Percentiles rank a stretch among this genome's conserved stretches.
Evolutionary conservation across 371 early-diverging fungal genomes (phyloP).

Genomic region (Apophysomyces variabilis): DNA sequence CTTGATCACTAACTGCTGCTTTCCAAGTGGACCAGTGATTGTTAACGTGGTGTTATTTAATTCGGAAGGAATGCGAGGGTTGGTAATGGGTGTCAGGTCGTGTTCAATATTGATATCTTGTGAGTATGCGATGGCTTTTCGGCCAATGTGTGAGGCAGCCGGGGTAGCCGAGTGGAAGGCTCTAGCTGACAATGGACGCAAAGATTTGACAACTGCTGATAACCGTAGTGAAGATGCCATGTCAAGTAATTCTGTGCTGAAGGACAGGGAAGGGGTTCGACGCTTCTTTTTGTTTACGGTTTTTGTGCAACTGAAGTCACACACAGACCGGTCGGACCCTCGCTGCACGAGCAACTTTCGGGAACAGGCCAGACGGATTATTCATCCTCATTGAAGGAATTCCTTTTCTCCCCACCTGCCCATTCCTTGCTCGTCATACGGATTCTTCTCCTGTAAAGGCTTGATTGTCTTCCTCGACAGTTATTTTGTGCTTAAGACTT

Average conservation of each 20-base stretch:
- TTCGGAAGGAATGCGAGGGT: slow-evolving; percentile 66
- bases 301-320: too few species aligned
- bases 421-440: too few species aligned
- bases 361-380: too few species aligned
- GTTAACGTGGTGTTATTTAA: slow-evolving; percentile 67
- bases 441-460: too few species aligned
- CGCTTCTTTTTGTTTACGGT: background rate
- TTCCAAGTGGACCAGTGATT: slow-evolving; percentile 86
- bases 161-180: slow-evolving; percentile 52
- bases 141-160: slow-evolving; percentile 73
- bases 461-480: too few species aligned
- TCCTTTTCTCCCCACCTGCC: too few species aligned
- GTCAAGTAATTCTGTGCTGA: background rate
- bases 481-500: too few species aligned
- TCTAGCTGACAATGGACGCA: slow-evolving; percentile 8
- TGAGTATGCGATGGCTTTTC: slow-evolving; percentile 68
- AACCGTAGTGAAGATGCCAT: slow-evolving; percentile 9
- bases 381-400: too few species aligned
- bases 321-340: too few species aligned
- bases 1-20: slow-evolving; percentile 74
- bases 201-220: background rate
- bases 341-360: too few species aligned
- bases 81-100: slow-evolving; percentile 57
- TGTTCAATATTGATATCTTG: slow-evolving; percentile 67
- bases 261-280: background rate